Percentiles rank a stretch among this genome's conserved stretches.
phyloP scores from a whole-genome alignment of 1,284 basidiomycete species.

The Leccinum angustisporum region DNA sequence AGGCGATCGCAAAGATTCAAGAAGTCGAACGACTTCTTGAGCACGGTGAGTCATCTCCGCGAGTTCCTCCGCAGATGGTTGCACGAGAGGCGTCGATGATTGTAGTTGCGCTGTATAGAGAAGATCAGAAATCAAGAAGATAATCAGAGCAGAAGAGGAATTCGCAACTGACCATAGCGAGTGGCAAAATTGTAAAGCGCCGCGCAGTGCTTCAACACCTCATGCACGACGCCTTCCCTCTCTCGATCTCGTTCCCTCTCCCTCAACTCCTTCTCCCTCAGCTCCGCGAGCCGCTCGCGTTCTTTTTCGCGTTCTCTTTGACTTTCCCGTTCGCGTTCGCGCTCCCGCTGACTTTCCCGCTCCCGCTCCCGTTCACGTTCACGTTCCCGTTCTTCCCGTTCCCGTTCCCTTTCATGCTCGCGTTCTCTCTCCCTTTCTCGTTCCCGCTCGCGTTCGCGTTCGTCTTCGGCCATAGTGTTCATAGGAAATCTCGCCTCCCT shows the following conservation, averaged over 20 bases:
- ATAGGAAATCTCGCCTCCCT: constrained; percentile 24
- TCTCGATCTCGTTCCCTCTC: constrained; percentile 27
- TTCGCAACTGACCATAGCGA: constrained; percentile 53
- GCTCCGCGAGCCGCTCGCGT: constrained; percentile 23
- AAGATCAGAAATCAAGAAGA: neutral
- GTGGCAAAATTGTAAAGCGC: constrained; percentile 61
- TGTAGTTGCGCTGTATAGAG: constrained; percentile 46
- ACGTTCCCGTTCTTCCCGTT: constrained; percentile 21
- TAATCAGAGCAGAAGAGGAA: neutral
- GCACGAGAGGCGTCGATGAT: constrained; percentile 43
- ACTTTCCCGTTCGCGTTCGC: constrained; percentile 24
- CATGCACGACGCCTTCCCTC: constrained; percentile 29
- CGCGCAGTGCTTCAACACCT: constrained; percentile 64
- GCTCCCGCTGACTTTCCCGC: constrained; percentile 32
- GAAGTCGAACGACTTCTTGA: constrained; percentile 58
- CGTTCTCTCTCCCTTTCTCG: constrained; percentile 22
- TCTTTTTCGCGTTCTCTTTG: constrained; percentile 28
- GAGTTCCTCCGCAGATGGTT: constrained; percentile 56
- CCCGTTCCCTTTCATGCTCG: constrained; percentile 23
- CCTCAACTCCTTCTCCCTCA: constrained; percentile 24
- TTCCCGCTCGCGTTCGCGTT: constrained; percentile 25
- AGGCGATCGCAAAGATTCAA: constrained; percentile 57
- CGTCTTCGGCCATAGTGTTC: constrained; percentile 12
- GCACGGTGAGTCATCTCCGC: constrained; percentile 67
- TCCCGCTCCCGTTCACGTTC: constrained; percentile 23